Percentiles rank a stretch among this genome's conserved stretches.
Evolutionary conservation across 164 flowering plant genomes (phyloP).

Genomic region (Vitis rotundifolia): DNA sequence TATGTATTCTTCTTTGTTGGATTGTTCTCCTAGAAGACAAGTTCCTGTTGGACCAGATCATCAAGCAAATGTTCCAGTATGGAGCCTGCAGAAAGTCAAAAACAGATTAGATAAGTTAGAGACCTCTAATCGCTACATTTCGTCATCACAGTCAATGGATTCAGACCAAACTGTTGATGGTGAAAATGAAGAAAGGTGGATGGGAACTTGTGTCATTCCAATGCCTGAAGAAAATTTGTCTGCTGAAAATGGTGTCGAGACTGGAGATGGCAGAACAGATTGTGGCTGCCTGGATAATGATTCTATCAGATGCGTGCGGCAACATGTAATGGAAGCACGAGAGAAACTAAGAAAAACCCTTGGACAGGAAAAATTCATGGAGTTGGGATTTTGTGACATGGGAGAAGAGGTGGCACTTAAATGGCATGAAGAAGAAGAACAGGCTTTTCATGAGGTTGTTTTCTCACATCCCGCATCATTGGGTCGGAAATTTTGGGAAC

Average conservation of each 20-base stretch:
- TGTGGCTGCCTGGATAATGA: constrained; percentile 63
- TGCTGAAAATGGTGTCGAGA: background rate
- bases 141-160: background rate
- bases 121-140: background rate
- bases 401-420: constrained; percentile 63
- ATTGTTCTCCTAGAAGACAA: constrained; percentile 18
- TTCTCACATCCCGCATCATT: constrained; percentile 53
- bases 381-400: constrained; percentile 66
- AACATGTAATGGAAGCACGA: constrained; percentile 60
- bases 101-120: background rate
- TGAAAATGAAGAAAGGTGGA: constrained; percentile 16
- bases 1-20: constrained; percentile 13
- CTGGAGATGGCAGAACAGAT: constrained; percentile 37
- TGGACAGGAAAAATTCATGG: constrained; percentile 46
- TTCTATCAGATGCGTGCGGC: constrained; percentile 64
- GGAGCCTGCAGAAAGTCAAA: background rate
- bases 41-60: constrained; percentile 31
- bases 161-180: background rate
- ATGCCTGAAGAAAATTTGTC: constrained; percentile 26
- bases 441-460: constrained; percentile 52
- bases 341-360: constrained; percentile 37
- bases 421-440: constrained; percentile 74
- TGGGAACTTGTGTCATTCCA: constrained; percentile 61
- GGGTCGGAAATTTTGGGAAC: constrained; percentile 63
- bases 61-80: constrained; percentile 29